These are phyloP conservation scores for Durotheca rogersii DNA, from an alignment of 495 filamentous ascomycete species.

Conservation along the genomic window DNA sequence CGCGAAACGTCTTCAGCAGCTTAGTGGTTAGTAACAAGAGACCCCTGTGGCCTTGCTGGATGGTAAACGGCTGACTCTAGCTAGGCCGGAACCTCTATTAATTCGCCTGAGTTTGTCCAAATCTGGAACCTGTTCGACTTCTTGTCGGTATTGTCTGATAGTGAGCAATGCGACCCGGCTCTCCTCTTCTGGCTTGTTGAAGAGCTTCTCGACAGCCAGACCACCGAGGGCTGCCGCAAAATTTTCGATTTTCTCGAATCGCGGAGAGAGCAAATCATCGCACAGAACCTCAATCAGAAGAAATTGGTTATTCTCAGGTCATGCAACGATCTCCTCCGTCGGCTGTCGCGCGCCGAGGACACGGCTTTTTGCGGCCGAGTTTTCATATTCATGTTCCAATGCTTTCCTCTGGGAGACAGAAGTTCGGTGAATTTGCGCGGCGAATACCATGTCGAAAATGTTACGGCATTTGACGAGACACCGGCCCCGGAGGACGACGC, in stretches of 20 bases:
- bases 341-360: constrained; percentile 90
- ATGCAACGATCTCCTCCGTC: constrained; percentile 91
- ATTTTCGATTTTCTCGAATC: constrained; percentile 96
- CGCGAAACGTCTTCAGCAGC: constrained; percentile 72
- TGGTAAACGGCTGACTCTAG: constrained; percentile 34
- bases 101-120: constrained; percentile 70
- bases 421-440: constrained; percentile 96
- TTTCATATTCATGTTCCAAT: constrained; percentile 97
- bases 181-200: constrained; percentile 89
- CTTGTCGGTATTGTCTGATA: constrained; percentile 80
- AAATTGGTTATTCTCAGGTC: constrained; percentile 82
- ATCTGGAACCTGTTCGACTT: constrained; percentile 95
- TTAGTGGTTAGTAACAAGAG: constrained; percentile 59
- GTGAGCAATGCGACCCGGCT: constrained; percentile 78
- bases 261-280: constrained; percentile 78
- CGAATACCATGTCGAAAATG: constrained; percentile 94
- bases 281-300: constrained; percentile 83
- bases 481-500: constrained; percentile 50
- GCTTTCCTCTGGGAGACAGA: constrained; percentile 91
- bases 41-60: constrained; percentile 1
- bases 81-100: constrained; percentile 68
- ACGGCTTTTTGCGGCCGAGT: constrained; percentile 96
- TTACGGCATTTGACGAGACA: constrained; percentile 76
- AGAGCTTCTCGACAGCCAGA: constrained; percentile 93
- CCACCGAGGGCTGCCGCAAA: constrained; percentile 81